phyloP scores from a whole-genome alignment of 768 basidiomycete species.

The Agaricus sinodeliciosus region DNA sequence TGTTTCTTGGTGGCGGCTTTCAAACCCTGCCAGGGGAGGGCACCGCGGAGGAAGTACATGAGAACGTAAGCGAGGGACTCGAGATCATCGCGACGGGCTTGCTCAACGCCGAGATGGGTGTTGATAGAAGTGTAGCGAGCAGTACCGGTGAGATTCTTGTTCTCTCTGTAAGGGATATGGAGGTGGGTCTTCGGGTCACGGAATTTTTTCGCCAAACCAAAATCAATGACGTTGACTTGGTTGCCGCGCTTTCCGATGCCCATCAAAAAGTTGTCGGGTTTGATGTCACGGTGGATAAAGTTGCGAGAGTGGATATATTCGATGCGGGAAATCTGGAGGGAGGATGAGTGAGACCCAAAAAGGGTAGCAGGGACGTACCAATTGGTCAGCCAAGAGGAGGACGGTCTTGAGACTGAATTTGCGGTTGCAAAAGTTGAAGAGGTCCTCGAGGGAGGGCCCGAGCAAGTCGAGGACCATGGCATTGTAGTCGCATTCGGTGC shows the following conservation, averaged over 20 bases:
- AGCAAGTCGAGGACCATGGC: conserved; percentile 99
- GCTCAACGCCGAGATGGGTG: conserved; percentile 97
- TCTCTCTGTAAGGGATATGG: conserved; percentile 99
- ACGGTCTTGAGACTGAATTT: conserved; percentile 98
- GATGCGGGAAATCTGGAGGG: conserved; percentile 84
- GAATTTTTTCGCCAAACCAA: conserved; percentile 99
- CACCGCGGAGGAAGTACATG: conserved; percentile 99
- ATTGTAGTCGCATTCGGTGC: conserved; percentile 97
- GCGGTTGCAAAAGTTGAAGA: conserved; percentile 95
- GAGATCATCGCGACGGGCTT: conserved; percentile 95
- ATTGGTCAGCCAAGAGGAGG: conserved; percentile 90
- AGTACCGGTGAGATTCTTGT: conserved; percentile 99
- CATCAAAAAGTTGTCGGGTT: conserved; percentile 99
- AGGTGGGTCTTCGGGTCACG: conserved; percentile 99
- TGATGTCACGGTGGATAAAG: conserved; percentile 97
- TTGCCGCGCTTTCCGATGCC: conserved; percentile 99
- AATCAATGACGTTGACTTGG: conserved; percentile 98
- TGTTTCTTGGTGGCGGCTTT: conserved; percentile 99
- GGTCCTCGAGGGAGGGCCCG: conserved; percentile 84
- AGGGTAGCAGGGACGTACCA: conserved; percentile 47
- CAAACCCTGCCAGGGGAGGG: conserved; percentile 97
- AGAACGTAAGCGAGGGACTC: conserved; percentile 98
- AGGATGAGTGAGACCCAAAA: conserved; percentile 15
- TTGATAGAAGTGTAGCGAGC: conserved; percentile 99
- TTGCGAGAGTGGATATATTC: conserved; percentile 99